Evolutionary conservation across 2,329 filamentous ascomycete genomes (phyloP), one percentile per base, ranked within the genome.

Genomic region (Aspergillus versicolor): DNA sequence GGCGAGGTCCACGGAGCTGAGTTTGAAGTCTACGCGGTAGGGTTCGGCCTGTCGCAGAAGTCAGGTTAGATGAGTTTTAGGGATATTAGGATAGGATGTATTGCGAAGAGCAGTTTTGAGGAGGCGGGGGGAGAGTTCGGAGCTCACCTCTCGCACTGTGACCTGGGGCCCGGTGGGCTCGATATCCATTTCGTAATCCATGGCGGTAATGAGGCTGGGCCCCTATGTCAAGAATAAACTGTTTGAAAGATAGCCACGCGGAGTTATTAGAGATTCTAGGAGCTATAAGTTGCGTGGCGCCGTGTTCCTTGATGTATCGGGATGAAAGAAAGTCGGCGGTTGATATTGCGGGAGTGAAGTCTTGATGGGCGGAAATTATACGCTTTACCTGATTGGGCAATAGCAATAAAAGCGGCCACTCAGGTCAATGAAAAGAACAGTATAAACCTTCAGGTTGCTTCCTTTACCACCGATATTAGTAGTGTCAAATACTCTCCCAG

Each of bases 1-100:
- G 61, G 92, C 85, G 58, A 97, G 87, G 72, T 96, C 91, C 68
- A 93, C 90, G 73, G 91, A 91, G 69, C 86, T 88, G 57, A 99
- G 86, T 75, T 94, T 88, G 80, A 97, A 97, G 77, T 96, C 89
- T 73, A 96, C 92, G 69, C 90, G 88, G 67, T 87, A 85, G 62
- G 80, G 80, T 71, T 92, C 90, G 63, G 90, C 90, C 91, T 57
- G 17, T 47, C 11, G 44, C 44, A 21, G 17, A 21, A 9, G 4
- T 24, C 37, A 22, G 21, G n/a, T 51, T 17, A 19, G 34, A 15
- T 50, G n/a, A 42, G 21, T 17, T 38, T 17, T 21, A 9, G 44
- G n/a, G 13, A 37, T 37, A 37, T n/a, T n/a, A 2, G 34, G 15
- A 37, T 13, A n/a, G 24, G n/a, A 47, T 8, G 6, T 3, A 8